phyloP scores from a whole-genome alignment of 768 basidiomycete genomes.

The Lyophyllum atratum region DNA sequence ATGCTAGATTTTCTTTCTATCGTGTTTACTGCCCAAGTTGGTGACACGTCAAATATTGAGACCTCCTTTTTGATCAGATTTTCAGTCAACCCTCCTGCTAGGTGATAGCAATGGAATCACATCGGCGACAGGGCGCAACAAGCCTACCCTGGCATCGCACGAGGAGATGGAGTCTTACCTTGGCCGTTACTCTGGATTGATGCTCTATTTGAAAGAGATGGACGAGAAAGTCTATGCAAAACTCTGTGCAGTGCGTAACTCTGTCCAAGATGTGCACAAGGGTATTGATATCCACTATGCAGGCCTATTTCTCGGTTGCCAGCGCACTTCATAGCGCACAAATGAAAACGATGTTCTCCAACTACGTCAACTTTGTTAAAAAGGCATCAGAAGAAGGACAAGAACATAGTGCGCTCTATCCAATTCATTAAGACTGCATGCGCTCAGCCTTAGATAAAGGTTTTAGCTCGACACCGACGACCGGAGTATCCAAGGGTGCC shows the following conservation, averaged over 20 bases:
- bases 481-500: slow-evolving; percentile 49
- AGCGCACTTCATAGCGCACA: slow-evolving; percentile 84
- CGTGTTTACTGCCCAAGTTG: slow-evolving; percentile 88
- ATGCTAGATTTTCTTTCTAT: slow-evolving; percentile 87
- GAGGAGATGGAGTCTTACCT: slow-evolving; percentile 78
- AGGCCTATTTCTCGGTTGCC: slow-evolving; percentile 90
- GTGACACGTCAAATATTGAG: slow-evolving; percentile 16
- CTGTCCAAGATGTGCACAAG: not conserved
- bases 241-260: slow-evolving; percentile 76
- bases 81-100: slow-evolving; percentile 67
- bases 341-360: slow-evolving; percentile 70
- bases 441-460: slow-evolving; percentile 31
- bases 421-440: not conserved
- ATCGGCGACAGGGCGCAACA: slow-evolving; percentile 41
- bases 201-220: slow-evolving; percentile 96
- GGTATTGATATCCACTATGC: slow-evolving; percentile 4
- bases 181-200: slow-evolving; percentile 84
- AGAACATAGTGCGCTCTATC: slow-evolving; percentile 59
- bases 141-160: slow-evolving; percentile 61
- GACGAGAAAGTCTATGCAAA: slow-evolving; percentile 87
- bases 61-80: not conserved
- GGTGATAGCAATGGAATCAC: slow-evolving; percentile 61
- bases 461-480: slow-evolving; percentile 43
- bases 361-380: slow-evolving; percentile 61
- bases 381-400: slow-evolving; percentile 71